Base-by-base conservation (phyloP, 2,329 filamentous ascomycete genomes). In the Fusarium piperis region DNA sequence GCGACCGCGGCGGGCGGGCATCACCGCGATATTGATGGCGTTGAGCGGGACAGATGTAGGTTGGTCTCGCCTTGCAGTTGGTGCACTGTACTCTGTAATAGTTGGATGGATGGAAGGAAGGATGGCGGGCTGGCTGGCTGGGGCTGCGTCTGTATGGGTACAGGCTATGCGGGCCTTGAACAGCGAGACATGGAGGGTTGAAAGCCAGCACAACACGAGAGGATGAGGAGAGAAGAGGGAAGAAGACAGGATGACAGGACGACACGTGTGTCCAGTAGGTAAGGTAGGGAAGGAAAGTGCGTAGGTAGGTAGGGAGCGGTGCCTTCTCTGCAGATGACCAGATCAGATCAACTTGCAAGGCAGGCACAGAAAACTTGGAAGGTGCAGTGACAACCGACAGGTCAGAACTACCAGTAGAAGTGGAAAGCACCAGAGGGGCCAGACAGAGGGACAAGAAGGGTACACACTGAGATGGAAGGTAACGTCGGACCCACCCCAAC, bases 141-240 rank as follows among this genome's bases (percentile, higher is more conserved):
- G 23, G 23, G 23, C 23, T 23, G 32, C 51, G 51, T 53, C n/a
- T 35, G 61, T 28, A 8, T 33, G 58, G 39, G 36, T 56, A 23
- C 32, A 48, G 57, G 26, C 46, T 62, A 55, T 55, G 46, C 35
- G 59, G 53, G 39, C 23, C 48, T 35, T 30, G 39, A 28, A 62
- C 18, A n/a, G 58, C 38, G 35, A 72, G 41, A 59, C 36, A 69
- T 59, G 52, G 36, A 53, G 38, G 26, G 68, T 62, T 62, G 39
- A 41, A 46, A 38, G 35, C 30, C 33, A 36, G 57, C 28, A 36
- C 28, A 46, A 38, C 26, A 28, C 44, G 30, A 12, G 44, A 28
- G 6, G 26, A 20, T 26, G 41, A 62, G 53, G 48, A 18, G 30
- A 57, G 20, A 56, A 62, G 46, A 59, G 57, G 41, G 16, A 46